Evolutionary conservation across 2,329 filamentous ascomycete species (phyloP), one percentile per base, ranked within the genome.

Genomic region (Fusarium heterosporum): DNA sequence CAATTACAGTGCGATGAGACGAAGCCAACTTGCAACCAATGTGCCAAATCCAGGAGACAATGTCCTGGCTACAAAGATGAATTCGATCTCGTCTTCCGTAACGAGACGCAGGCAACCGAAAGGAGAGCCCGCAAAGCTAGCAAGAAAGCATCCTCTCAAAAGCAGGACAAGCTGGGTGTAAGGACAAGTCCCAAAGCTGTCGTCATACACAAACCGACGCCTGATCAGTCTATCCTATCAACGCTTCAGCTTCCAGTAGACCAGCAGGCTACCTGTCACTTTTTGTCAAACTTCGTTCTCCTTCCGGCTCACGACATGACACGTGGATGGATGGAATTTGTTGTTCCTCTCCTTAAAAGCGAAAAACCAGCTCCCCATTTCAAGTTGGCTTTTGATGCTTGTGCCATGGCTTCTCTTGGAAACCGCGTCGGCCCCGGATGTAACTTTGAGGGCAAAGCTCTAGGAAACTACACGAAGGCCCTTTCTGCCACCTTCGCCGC

Each of bases 31-130:
- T 91, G 89, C 76, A 85, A 84, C 39, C 88, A 90, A 73, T 90
- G 88, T 71, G 79, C 82, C 65, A 90, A 89, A 71, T 89, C 87
- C 36, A 82, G 86, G 57, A 84, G 87, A 38, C 81, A 84, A 67
- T 91, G 89, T 72, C 88, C 88, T 4, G 89, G 89, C 43, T 90
- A 90, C 77, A 88, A 87, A 74, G 87, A 91, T 72, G 89, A 91
- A 67, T 90, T 92, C 69, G 90, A 92, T 70, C 78, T 92, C 25
- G 85, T 92, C 54, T 91, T 92, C 70, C 87, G 90, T 55, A 90
- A 92, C 74, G 89, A 92, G 78, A 92, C 89, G 28, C 85, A 87
- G 68, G 88, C 89, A 2, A 90, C 89, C 32, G 88, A 89, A 72
- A 83, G 85, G 63, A 84, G 88, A 71, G 88, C 86, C 16, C 83